These are phyloP conservation scores for Tricholoma bakamatsutake DNA, from an alignment of 768 basidiomycete species.

Conservation along the genomic window DNA sequence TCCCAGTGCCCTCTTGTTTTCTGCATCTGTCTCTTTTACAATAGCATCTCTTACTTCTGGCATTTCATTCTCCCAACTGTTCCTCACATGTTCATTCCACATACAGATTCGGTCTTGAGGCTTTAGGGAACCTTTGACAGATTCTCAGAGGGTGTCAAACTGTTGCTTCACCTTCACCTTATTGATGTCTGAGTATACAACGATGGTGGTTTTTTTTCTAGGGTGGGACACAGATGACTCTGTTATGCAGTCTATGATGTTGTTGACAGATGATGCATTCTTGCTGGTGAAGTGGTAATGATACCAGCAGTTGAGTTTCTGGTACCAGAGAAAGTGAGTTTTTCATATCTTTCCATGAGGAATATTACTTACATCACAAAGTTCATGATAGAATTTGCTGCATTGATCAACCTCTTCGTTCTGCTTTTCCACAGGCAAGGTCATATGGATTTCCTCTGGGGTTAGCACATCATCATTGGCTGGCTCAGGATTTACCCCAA, in stretches of 20 bases:
- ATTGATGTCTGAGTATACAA: neutral
- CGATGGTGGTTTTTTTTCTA: neutral
- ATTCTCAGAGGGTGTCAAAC: neutral
- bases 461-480: neutral
- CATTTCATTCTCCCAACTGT: neutral
- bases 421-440: neutral
- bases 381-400: neutral
- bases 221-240: neutral
- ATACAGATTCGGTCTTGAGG: neutral
- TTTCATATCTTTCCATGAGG: neutral
- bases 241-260: neutral
- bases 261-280: neutral
- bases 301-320: neutral
- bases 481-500: neutral
- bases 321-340: neutral
- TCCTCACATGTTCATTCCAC: neutral
- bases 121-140: neutral
- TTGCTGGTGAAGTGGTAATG: neutral
- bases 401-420: neutral
- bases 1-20: no score
- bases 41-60: neutral
- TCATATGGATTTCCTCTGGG: neutral
- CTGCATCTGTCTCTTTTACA: no score
- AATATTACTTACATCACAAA: neutral
- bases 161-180: neutral